Base-by-base conservation (phyloP, 257 asterid genomes). In the Nicotiana tomentosiformis region DNA sequence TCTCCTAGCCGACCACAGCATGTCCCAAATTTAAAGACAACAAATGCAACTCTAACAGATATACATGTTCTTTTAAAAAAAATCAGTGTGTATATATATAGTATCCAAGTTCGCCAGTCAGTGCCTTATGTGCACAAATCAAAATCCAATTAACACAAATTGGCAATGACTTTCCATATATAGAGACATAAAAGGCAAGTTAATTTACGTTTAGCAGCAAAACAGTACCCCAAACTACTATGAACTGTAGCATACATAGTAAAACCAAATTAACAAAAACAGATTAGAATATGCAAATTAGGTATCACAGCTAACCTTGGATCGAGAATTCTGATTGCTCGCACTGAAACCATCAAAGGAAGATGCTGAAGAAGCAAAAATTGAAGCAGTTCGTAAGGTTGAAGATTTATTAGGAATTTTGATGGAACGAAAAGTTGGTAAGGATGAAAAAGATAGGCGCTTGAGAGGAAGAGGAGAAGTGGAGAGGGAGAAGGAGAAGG, bases 401-500 rank as follows among this genome's bases (percentile, higher is more conserved):
- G 84, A 87, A 30, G 83, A 58, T 65, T 83, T 74, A 43, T 78
- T 69, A 66, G 53, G 68, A n/a, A 32, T 77, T 56, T 76, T 77
- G 5, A 85, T 20, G 14, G 61, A 77, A 16, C 37, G 77, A 77
- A 57, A 43, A 18, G 86, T 79, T 17, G 82, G 86, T 64, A 68
- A 76, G 64, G 77, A 18, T 67, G 77, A 85, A 67, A 51, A 49
- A 18, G 86, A 56, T 55, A 77, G 60, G 64, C 68, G 57, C 20
- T 77, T 58, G 1, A 83, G 83, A n/a, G 85, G 90, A 61, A 83
- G 88, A 66, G 84, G 88, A 84, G 77, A 84, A 86, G 66, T 17
- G 64, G 89, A 84, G 87, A 89, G 85, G 82, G 77, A 88, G 83
- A 91, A 87, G 92, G 92, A 85, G 89, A 89, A 88, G 91, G 93